Percentiles rank a stretch among this genome's conserved stretches.
Evolutionary conservation across 2,329 filamentous ascomycete species (phyloP).

Genomic region (Fusarium abutilonis): DNA sequence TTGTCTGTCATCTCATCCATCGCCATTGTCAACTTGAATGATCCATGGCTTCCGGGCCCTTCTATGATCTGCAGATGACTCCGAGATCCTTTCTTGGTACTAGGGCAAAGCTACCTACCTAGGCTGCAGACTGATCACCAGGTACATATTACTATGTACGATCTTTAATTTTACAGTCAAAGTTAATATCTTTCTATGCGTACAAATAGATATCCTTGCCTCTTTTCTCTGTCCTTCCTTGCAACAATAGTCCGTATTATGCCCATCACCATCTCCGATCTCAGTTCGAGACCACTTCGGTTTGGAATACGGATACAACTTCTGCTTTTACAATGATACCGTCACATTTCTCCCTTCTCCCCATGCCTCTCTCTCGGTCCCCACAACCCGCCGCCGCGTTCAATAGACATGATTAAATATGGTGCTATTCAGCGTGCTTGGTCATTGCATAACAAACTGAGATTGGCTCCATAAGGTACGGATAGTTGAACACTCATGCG

Average conservation of each 20-base stretch:
- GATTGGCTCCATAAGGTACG: constrained; percentile 6
- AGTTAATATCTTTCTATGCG: too few species aligned
- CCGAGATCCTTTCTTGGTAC: constrained; percentile 24
- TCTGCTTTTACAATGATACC: constrained; percentile 27
- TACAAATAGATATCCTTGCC: too few species aligned
- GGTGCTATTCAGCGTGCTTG: constrained; percentile 10
- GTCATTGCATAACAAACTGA: constrained; percentile 17
- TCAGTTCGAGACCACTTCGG: constrained; percentile 13
- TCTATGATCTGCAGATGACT: constrained; percentile 32
- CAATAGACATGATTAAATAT: constrained; percentile 32
- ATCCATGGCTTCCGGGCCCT: constrained; percentile 16
- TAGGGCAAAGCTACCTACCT: not conserved
- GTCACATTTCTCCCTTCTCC: constrained; percentile 25
- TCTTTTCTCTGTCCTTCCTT: too few species aligned
- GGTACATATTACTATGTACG: not conserved
- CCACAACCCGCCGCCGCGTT: constrained; percentile 20
- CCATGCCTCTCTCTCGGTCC: constrained; percentile 11
- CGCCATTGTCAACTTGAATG: not conserved
- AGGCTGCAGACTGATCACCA: not conserved
- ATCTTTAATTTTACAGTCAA: not conserved
- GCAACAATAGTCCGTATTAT: constrained; percentile 2
- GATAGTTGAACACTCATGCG: not conserved
- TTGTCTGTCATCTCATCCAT: constrained; percentile 1
- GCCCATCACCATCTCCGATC: constrained; percentile 14
- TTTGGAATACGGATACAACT: constrained; percentile 5